phyloP scores from a whole-genome alignment of 2,329 filamentous ascomycete genomes.

The Emergomyces orientalis region DNA sequence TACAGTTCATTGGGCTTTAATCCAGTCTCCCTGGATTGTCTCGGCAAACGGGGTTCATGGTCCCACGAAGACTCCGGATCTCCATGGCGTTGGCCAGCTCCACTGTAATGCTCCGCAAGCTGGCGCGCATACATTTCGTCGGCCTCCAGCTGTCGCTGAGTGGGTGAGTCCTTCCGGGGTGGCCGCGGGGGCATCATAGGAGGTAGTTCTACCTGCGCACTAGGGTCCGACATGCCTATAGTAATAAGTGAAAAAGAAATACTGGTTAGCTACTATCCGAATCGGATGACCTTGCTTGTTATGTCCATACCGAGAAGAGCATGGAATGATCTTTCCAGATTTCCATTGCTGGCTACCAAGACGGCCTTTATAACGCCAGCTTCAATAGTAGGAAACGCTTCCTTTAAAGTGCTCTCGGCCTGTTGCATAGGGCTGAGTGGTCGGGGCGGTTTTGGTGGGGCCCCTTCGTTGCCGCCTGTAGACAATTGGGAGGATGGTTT shows the following conservation, averaged over 20 bases:
- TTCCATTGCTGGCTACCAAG: conserved; percentile 71
- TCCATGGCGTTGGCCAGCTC: conserved; percentile 23
- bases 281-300: background rate
- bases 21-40: conserved; percentile 44
- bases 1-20: conserved; percentile 49
- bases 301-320: conserved; percentile 64
- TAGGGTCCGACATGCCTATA: conserved; percentile 69
- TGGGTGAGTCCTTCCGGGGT: conserved; percentile 44
- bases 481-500: conserved; percentile 20
- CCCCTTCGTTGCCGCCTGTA: conserved; percentile 22
- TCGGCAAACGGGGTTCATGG: conserved; percentile 27
- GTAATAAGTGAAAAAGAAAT: background rate
- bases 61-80: conserved; percentile 15
- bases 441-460: conserved; percentile 76
- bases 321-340: conserved; percentile 90
- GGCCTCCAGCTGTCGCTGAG: conserved; percentile 72
- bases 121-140: conserved; percentile 89
- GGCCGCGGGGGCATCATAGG: conserved; percentile 75
- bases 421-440: conserved; percentile 74
- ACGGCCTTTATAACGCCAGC: conserved; percentile 74
- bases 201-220: conserved; percentile 55
- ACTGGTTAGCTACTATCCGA: background rate
- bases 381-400: conserved; percentile 87
- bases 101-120: conserved; percentile 80
- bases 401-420: conserved; percentile 77